phyloP scores from a whole-genome alignment of 2,329 filamentous ascomycete genomes.

The Xenoacremonium recifei region DNA sequence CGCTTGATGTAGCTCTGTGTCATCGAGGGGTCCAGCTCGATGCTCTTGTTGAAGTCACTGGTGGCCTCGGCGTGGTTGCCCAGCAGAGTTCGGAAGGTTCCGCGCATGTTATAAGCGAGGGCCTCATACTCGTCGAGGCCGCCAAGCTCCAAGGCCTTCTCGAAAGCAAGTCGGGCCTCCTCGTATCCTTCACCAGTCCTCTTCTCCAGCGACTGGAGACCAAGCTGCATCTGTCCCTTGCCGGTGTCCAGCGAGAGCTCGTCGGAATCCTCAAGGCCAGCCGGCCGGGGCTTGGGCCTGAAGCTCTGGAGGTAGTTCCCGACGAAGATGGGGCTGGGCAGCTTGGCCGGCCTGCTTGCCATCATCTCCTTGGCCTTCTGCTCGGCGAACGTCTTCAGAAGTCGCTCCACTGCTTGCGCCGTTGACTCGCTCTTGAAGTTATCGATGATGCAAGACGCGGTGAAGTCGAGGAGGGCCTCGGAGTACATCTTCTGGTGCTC shows the following conservation, averaged over 20 bases:
- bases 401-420: constrained; percentile 84
- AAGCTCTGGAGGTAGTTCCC: constrained; percentile 99
- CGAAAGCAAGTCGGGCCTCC: constrained; percentile 81
- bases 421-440: constrained; percentile 90
- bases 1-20: constrained; percentile 99
- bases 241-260: constrained; percentile 77
- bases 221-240: constrained; percentile 81
- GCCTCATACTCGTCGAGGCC: constrained; percentile 82
- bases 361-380: constrained; percentile 90
- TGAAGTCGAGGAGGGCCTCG: constrained; percentile 95
- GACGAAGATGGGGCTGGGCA: constrained; percentile 94
- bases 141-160: constrained; percentile 80
- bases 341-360: constrained; percentile 77
- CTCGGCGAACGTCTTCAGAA: constrained; percentile 96
- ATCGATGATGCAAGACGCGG: constrained; percentile 98
- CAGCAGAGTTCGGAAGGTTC: constrained; percentile 90
- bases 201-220: constrained; percentile 75
- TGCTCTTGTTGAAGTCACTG: constrained; percentile 84
- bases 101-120: constrained; percentile 92
- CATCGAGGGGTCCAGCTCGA: constrained; percentile 82
- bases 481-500: constrained; percentile 89
- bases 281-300: constrained; percentile 76
- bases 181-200: constrained; percentile 91
- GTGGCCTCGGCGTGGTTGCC: constrained; percentile 85
- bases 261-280: constrained; percentile 76